Base-by-base conservation (phyloP, 805 yeast genomes). In the Alloascoidea africana region DNA sequence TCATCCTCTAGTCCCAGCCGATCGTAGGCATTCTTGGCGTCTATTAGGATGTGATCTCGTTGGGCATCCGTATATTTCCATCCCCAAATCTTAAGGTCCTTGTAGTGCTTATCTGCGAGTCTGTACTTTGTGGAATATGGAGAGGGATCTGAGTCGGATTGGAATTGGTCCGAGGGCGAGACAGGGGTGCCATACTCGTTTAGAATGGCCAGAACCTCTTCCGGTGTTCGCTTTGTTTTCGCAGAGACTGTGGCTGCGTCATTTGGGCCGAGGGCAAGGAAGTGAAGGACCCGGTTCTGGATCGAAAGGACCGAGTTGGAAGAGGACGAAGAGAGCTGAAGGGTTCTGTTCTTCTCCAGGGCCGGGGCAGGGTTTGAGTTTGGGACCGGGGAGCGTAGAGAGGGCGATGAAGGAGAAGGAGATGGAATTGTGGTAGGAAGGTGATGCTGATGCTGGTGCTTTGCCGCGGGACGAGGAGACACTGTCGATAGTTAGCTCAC, bases 211-310 rank as follows among this genome's bases (percentile, higher is more conserved):
- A 47, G 45, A 5, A 58, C 47, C 13, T 57, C 65, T 3, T 42
- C 39, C 15, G 48, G 38, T 2, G 49, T 27, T 16, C 54, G 41
- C 36, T 55, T 55, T 1, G 60, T 50, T 16, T 53, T 48, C 19
- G 44, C 42, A 5, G 53, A 41, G 8, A 70, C 44, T 1, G 52
- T 53, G 2, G 48, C 44, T 1, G 50, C 43, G 1, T 68, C 47
- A 14, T 54, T 50, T 2, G 76, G 73, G 1, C 73, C 76, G 33
- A 70, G 49, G 1, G 76, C 70, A 27, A 70, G 46, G 17, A 64
- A 49, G 42, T 66, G 66, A 16, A 68, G 46, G 30, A 70, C 54
- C 37, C 66, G 61, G 45, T 44, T 50, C n/a, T 49, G 39, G 17
- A 51, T 45, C 14, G 48, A 44, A 14, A 46, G 36, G 23, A 46